Base-by-base conservation (phyloP, 768 basidiomycete species). In the Naganishia antarctica region DNA sequence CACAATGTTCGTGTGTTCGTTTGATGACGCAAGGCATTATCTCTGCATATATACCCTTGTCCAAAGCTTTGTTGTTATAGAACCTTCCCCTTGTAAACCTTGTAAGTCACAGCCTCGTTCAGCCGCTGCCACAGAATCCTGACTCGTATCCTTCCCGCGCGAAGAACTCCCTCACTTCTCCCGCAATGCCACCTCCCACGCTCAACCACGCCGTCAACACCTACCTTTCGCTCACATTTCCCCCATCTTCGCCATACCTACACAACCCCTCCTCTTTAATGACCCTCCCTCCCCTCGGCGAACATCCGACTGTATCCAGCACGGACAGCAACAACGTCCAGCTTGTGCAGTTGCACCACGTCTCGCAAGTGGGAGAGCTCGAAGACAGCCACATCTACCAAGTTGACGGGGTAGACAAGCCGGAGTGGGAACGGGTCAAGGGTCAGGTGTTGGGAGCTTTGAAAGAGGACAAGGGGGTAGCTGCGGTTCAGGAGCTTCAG, bases 381-480 rank as follows among this genome's bases (percentile, higher is more conserved):
- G 28, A 47, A 18, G 64, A 65, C 31, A 59, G 53, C 43, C 64
- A 59, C 29, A 60, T 65, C 16, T 65, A 65, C 47, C 64, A 60
- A 45, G 46, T 65, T 0, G 51, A 53, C 21, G 64, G 44, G 15
- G 61, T 62, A 26, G 41, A 45, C 28, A 65, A 65, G 57, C 21
- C 41, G 7, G 64, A 59, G 37, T 65, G 50, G 45, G 53, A 65
- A 16, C 37, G 43, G 25, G 57, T 65, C 2, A 65, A 59, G 46
- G 64, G 47, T 26, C 51, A 60, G 28, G 64, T 59, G 13, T 15
- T 65, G 51, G 46, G 44, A 1, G 51, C 40, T 26, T 25, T 65
- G 21, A 65, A 43, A 28, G 31, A 40, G n/a, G 43, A 37, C 29
- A 44, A 40, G 25, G 64, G 64, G 9, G 64, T 65, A 0, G 16